phyloP scores from a whole-genome alignment of 192 early-diverging fungal species.

The Anaeromyces robustus region DNA sequence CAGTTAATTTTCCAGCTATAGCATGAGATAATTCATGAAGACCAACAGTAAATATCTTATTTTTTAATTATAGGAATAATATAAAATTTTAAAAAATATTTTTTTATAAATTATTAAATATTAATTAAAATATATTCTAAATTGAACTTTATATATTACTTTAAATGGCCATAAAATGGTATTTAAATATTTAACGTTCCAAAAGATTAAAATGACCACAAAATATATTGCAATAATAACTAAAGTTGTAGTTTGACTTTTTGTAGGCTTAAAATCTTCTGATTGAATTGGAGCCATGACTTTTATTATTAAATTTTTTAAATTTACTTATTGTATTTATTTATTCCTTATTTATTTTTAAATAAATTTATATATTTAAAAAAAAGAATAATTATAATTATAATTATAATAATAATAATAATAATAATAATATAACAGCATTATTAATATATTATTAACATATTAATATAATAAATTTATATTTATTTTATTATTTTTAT shows the following conservation, averaged over 20 bases:
- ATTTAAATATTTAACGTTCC: not conserved
- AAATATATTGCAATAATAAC: not conserved
- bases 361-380: too few relatives aligned
- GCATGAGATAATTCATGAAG: slow-evolving; percentile 95
- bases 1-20: slow-evolving; percentile 66
- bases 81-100: too few relatives aligned
- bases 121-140: too few relatives aligned
- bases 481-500: too few relatives aligned
- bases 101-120: too few relatives aligned
- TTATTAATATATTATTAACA: too few relatives aligned
- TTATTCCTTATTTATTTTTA: too few relatives aligned
- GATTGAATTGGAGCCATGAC: not conserved
- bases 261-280: not conserved
- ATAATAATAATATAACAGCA: too few relatives aligned
- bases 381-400: too few relatives aligned
- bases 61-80: not conserved
- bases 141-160: not conserved
- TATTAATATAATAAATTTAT: too few relatives aligned
- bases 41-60: slow-evolving; percentile 68
- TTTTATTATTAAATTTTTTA: not conserved
- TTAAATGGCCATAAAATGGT: not conserved
- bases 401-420: too few relatives aligned
- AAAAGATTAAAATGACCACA: not conserved
- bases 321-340: too few relatives aligned
- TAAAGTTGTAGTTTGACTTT: not conserved